These are phyloP conservation scores for Sclerotinia minor DNA, from an alignment of 2,329 filamentous ascomycete genomes.

Conservation along the genomic window DNA sequence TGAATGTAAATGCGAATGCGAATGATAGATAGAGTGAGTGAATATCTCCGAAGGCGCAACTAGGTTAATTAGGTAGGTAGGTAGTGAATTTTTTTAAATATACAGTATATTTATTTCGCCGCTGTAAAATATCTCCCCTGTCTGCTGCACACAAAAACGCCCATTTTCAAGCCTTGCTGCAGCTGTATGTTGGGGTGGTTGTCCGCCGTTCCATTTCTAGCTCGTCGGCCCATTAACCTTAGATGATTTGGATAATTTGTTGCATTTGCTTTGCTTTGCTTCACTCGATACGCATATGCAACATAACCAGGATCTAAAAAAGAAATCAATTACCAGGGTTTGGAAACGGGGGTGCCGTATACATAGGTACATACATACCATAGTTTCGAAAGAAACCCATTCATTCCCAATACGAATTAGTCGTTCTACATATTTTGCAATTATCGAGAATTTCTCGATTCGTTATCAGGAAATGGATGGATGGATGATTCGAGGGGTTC, in stretches of 20 bases:
- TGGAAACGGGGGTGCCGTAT: neutral
- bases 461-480: conserved; percentile 23
- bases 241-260: conserved; percentile 19
- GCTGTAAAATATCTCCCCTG: neutral
- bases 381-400: neutral
- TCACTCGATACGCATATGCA: neutral
- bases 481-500: neutral
- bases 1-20: neutral
- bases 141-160: conserved; percentile 10
- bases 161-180: conserved; percentile 11
- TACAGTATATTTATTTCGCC: too few species aligned
- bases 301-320: neutral
- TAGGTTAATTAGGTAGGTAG: too few species aligned
- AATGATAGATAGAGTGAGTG: too few species aligned
- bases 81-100: too few species aligned
- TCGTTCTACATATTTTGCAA: neutral
- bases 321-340: neutral
- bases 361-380: neutral
- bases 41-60: neutral
- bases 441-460: neutral
- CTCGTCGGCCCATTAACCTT: conserved; percentile 21
- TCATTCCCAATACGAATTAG: conserved; percentile 16
- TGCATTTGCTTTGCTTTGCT: too few species aligned
- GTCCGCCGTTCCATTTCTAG: conserved; percentile 23
- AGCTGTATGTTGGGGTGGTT: conserved; percentile 12